Conservation (phyloP, 805 yeast genomes). For the Yamadazyma scolyti region DNA sequence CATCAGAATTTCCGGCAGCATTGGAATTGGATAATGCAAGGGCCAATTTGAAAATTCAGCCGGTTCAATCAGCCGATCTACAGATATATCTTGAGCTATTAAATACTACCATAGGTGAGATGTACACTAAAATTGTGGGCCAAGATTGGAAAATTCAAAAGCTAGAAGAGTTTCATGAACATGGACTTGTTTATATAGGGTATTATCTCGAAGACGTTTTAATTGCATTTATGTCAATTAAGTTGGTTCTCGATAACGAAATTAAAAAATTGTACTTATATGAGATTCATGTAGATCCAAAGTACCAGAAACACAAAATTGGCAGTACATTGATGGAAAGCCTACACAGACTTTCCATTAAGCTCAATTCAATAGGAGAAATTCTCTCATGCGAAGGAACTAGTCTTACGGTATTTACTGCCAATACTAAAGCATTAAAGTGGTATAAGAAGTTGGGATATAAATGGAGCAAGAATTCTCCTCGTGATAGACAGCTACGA, state of each 20-base stretch:
- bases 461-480: conserved; percentile 36
- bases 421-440: conserved; percentile 35
- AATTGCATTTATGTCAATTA: conserved; percentile 45
- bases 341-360: conserved; percentile 29
- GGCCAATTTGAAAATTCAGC: background rate
- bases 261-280: conserved; percentile 46
- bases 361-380: conserved; percentile 8
- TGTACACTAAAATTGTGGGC: conserved; percentile 29
- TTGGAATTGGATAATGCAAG: background rate
- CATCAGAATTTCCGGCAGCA: conserved; percentile 8
- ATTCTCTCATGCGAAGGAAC: conserved; percentile 19
- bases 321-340: conserved; percentile 38
- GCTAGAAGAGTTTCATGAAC: conserved; percentile 42
- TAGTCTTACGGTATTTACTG: conserved; percentile 49
- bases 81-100: conserved; percentile 18
- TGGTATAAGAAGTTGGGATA: conserved; percentile 47
- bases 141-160: conserved; percentile 40
- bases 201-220: conserved; percentile 16
- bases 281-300: conserved; percentile 48
- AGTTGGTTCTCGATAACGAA: conserved; percentile 38
- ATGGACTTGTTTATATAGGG: conserved; percentile 43
- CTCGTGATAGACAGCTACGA: conserved; percentile 38
- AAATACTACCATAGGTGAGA: conserved; percentile 22
- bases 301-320: conserved; percentile 27
- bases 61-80: background rate